Percentiles rank a stretch among this genome's conserved stretches.
These are phyloP conservation scores for Rhodotorula sp. DNA, from an alignment of 1,284 basidiomycete species.

Conservation along the genomic window DNA sequence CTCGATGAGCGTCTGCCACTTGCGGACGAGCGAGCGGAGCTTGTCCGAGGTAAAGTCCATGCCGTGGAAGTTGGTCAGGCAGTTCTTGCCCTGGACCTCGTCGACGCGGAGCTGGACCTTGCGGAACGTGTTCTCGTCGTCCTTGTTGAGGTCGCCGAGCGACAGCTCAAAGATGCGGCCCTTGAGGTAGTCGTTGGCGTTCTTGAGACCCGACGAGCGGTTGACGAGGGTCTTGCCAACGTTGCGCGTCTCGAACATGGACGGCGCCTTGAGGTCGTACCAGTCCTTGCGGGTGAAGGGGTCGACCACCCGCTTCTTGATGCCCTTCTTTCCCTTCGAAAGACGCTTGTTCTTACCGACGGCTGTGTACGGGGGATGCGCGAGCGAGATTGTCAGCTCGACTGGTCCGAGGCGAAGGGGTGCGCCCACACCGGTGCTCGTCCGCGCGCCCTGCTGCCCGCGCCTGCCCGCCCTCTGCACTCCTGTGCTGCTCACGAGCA, in stretches of 20 bases:
- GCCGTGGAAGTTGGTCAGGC: constrained; percentile 99
- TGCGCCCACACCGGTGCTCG: background rate
- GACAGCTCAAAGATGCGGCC: constrained; percentile 97
- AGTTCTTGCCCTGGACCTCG: constrained; percentile 97
- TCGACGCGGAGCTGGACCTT: constrained; percentile 99
- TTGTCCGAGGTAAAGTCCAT: constrained; percentile 99
- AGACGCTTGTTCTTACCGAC: constrained; percentile 90
- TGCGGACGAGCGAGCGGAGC: constrained; percentile 98
- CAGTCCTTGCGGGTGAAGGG: constrained; percentile 99
- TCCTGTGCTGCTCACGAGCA: too few species aligned
- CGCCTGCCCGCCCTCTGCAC: background rate
- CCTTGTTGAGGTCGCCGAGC: constrained; percentile 97
- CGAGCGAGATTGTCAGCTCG: constrained; percentile 1
- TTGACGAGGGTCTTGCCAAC: constrained; percentile 99
- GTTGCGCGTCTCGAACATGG: constrained; percentile 95
- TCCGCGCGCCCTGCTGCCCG: background rate
- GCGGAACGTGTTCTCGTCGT: constrained; percentile 99
- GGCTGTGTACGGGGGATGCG: constrained; percentile 38
- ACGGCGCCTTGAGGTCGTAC: constrained; percentile 99
- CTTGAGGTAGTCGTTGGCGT: constrained; percentile 97
- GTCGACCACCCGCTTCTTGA: constrained; percentile 97
- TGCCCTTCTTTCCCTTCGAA: constrained; percentile 99
- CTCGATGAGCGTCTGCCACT: constrained; percentile 99
- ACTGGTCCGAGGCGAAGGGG: background rate
- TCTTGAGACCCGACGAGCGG: constrained; percentile 94